phyloP scores from a whole-genome alignment of 2,329 filamentous ascomycete species.

The Aureobasidium sp. region DNA sequence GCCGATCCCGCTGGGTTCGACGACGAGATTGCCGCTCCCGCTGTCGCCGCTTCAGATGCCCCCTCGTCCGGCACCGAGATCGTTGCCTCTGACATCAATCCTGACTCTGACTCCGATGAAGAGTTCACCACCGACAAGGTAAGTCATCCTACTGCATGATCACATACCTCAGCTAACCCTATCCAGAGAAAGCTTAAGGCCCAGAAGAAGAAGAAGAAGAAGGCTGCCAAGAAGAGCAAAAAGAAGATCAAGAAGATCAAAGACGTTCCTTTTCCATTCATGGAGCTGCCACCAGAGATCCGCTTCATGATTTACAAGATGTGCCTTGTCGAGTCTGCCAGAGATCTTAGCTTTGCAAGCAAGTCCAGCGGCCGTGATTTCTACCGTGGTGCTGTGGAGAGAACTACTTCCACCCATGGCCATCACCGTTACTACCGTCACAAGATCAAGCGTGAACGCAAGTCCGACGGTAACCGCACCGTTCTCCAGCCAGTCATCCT shows the following conservation, averaged over 20 bases:
- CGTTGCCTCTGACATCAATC: neutral
- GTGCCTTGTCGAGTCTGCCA: neutral
- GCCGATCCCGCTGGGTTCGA: conserved; percentile 4
- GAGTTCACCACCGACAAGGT: conserved; percentile 15
- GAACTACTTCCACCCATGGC: neutral
- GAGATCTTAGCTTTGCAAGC: neutral
- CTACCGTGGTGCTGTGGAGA: neutral
- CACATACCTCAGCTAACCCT: neutral
- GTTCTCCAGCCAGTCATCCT: neutral
- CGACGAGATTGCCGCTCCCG: conserved; percentile 1
- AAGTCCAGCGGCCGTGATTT: neutral
- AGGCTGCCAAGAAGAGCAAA: neutral
- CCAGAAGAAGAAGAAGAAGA: conserved; percentile 12
- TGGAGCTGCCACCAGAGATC: conserved; percentile 14
- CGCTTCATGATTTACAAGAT: conserved; percentile 17
- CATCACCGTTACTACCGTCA: too few species aligned
- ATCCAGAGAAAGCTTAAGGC: conserved; percentile 8
- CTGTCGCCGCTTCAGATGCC: neutral
- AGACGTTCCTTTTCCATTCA: conserved; percentile 11
- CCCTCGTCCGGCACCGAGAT: neutral
- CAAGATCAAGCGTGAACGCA: neutral
- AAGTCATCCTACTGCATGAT: neutral
- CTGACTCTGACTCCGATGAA: conserved; percentile 5
- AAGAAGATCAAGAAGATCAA: conserved; percentile 13
- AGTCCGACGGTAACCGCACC: neutral